These are phyloP conservation scores for Alternaria longipes DNA, from an alignment of 2,329 filamentous ascomycete genomes.

Conservation along the genomic window DNA sequence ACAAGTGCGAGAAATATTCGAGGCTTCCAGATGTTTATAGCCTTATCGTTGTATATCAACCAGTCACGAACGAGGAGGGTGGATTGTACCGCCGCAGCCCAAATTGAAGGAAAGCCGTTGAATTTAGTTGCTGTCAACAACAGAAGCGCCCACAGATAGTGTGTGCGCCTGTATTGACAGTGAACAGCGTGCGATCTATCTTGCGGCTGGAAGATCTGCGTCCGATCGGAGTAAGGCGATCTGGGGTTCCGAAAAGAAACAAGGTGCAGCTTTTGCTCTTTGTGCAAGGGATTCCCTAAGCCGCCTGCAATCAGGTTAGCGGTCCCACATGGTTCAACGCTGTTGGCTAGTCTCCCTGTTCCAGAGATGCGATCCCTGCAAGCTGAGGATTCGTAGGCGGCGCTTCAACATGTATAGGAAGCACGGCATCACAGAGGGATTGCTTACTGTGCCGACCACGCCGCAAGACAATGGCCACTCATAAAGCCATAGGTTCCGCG, in stretches of 20 bases:
- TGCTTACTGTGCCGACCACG: background rate
- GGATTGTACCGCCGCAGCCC: background rate
- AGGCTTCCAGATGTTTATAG: conserved; percentile 10
- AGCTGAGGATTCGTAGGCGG: background rate
- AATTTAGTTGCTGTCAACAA: too few species aligned
- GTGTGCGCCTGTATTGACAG: background rate
- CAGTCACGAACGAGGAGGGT: background rate
- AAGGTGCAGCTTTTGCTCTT: background rate
- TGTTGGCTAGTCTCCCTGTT: background rate
- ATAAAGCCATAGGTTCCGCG: background rate
- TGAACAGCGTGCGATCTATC: background rate
- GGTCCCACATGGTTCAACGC: background rate
- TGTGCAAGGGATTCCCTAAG: background rate
- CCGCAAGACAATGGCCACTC: background rate
- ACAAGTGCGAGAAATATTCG: conserved; percentile 5
- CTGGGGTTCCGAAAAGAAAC: background rate
- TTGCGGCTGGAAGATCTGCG: background rate
- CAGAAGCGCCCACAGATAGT: background rate
- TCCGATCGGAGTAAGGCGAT: background rate
- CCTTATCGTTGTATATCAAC: background rate
- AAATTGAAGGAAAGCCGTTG: background rate
- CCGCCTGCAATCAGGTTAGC: background rate
- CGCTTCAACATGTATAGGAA: background rate
- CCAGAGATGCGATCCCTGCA: background rate
- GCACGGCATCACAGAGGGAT: background rate